Percentiles rank a stretch among this genome's conserved stretches.
phyloP scores from a whole-genome alignment of 306 rosid genomes.

The Ammopiptanthus mongolicus region DNA sequence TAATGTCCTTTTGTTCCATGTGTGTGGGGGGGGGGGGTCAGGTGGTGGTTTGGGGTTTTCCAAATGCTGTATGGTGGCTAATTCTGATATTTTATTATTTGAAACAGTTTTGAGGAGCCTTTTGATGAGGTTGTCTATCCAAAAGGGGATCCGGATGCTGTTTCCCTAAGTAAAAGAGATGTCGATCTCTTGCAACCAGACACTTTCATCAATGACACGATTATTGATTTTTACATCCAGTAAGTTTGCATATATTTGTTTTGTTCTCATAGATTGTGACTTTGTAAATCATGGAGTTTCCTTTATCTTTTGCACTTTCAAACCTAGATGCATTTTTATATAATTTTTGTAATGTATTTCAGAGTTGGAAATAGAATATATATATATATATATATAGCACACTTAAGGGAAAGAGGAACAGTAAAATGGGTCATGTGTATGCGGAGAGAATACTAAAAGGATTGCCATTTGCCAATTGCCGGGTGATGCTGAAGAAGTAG shows the following conservation, averaged over 20 bases:
- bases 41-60: too few relatives aligned
- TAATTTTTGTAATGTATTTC: background rate
- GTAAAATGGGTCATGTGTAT: background rate
- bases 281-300: background rate
- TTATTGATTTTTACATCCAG: slow-evolving; percentile 91
- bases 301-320: background rate
- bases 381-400: background rate
- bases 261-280: background rate
- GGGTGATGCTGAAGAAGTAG: background rate
- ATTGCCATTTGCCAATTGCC: background rate
- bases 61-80: background rate
- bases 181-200: slow-evolving; percentile 96
- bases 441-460: background rate
- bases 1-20: too few relatives aligned
- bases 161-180: slow-evolving; percentile 84
- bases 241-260: slow-evolving; percentile 33
- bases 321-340: background rate
- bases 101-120: slow-evolving; percentile 67
- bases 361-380: background rate
- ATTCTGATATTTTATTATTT: slow-evolving; percentile 20
- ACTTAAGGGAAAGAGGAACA: background rate
- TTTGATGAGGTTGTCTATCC: slow-evolving; percentile 87
- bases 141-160: slow-evolving; percentile 90
- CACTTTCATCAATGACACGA: slow-evolving; percentile 84
- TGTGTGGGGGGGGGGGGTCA: too few relatives aligned